Evolutionary conservation across 805 yeast species (phyloP), one percentile per base, ranked within the genome.

Genomic region (Komagataella phaffii): DNA sequence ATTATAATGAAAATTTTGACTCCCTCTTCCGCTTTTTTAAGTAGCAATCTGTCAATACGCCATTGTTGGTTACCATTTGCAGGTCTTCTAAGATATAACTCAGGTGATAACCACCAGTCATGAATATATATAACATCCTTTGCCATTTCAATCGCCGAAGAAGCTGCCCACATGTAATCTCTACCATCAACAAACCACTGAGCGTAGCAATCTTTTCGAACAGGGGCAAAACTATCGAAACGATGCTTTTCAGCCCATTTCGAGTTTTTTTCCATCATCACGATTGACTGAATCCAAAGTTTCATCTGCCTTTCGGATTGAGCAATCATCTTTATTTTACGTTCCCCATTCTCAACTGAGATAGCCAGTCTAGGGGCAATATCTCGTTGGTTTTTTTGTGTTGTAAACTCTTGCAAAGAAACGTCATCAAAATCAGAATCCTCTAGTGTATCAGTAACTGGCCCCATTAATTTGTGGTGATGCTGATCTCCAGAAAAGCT

Each of bases 41-140:
- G 88, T 57, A 93, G 71, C 1, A 93, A 65, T 60, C 99, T 75
- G 65, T 93, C 99, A 46, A 93, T 69, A 62, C 99, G 77, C 83
- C 88, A 93, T 56, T 87, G 84, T 65, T 93, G 98, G 59, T 91
- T 91, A 7, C 96, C 96, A 65, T 87, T 84, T 0, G 96, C 91
- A 0, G 99, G 99, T 50, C 99, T 73, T 56, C 99, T 77, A 68
- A 93, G 71, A 60, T 93, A 95, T 3, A 93, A 64, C 64, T 93
- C 99, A 0, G 99, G 99, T 3, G 91, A 79, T 23, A 93, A 72
- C 99, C 99, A 93, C 99, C 99, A 93, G 61, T 91, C 99, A 61
- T 93, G 97, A 49, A 93, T 88, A 63, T 83, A 93, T 40, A 93
- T 84, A 1, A 85, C 91, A 70, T 93, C 98, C 57, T 82, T 81